phyloP scores from a whole-genome alignment of 2,329 filamentous ascomycete genomes.

The Ophioceras dolichostomum region DNA sequence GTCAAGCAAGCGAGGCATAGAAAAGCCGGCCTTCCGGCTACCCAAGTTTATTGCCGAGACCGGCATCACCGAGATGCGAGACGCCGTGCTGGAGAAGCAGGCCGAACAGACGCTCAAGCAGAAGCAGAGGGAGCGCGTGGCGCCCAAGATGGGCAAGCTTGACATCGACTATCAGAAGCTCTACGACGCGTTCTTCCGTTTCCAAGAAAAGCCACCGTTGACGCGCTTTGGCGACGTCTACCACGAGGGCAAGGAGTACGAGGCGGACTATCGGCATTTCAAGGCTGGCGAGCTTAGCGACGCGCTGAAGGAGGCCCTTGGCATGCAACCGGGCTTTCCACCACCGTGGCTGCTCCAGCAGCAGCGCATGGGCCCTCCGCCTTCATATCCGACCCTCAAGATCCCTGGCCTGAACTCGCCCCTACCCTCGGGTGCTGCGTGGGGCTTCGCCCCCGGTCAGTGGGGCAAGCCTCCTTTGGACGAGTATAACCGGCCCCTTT shows the following conservation, averaged over 20 bases:
- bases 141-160: slow-evolving; percentile 91
- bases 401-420: slow-evolving; percentile 91
- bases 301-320: slow-evolving; percentile 80
- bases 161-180: slow-evolving; percentile 98
- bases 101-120: slow-evolving; percentile 86
- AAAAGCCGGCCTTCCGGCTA: slow-evolving; percentile 85
- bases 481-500: slow-evolving; percentile 82
- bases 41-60: slow-evolving; percentile 97
- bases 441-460: slow-evolving; percentile 91
- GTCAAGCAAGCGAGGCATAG: slow-evolving; percentile 91
- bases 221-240: slow-evolving; percentile 98
- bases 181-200: slow-evolving; percentile 96
- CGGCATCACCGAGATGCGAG: slow-evolving; percentile 95
- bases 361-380: slow-evolving; percentile 84
- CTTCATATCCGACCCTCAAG: slow-evolving; percentile 89
- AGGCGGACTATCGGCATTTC: slow-evolving; percentile 85
- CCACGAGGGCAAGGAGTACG: slow-evolving; percentile 96
- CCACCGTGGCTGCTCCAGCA: slow-evolving; percentile 97
- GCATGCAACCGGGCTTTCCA: slow-evolving; percentile 84
- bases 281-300: slow-evolving; percentile 85
- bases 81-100: slow-evolving; percentile 91
- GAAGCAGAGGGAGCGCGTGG: slow-evolving; percentile 87
- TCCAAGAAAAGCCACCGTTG: slow-evolving; percentile 89
- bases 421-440: slow-evolving; percentile 74
- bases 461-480: slow-evolving; percentile 95